A percentile compares a stretch with the other conserved stretches of the same genome.
phyloP scores from a whole-genome alignment of 345 rosid species.

The Camelina sativa region DNA sequence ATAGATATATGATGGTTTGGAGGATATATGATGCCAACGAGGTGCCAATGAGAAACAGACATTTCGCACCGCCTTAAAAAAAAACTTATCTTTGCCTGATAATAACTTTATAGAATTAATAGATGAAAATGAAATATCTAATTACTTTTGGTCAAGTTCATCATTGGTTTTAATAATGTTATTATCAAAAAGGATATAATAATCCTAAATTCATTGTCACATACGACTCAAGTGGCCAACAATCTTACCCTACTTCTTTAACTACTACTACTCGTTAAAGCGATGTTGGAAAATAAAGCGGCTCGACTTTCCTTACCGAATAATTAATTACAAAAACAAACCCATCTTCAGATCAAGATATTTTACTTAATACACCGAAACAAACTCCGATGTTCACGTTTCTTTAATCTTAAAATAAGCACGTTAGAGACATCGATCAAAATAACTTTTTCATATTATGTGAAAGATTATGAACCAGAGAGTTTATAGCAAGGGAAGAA shows the following conservation, averaged over 20 bases:
- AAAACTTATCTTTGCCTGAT: conserved; percentile 35
- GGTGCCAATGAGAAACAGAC: conserved; percentile 31
- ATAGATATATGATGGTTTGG: neutral
- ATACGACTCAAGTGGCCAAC: conserved; percentile 44
- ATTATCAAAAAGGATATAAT: conserved; percentile 35
- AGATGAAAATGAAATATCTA: conserved; percentile 31
- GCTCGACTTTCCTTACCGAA: conserved; percentile 41
- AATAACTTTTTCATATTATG: neutral
- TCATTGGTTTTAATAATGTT: conserved; percentile 28
- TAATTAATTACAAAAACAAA: conserved; percentile 4
- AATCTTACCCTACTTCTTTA: conserved; percentile 47
- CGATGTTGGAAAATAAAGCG: conserved; percentile 41
- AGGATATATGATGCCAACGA: conserved; percentile 22
- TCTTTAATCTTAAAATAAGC: conserved; percentile 11
- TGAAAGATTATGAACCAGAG: neutral
- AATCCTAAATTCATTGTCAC: conserved; percentile 35
- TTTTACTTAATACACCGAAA: conserved; percentile 10
- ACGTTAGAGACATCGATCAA: neutral
- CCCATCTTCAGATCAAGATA: conserved; percentile 7
- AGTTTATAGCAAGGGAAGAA: neutral
- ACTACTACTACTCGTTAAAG: conserved; percentile 42
- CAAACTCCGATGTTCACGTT: conserved; percentile 4
- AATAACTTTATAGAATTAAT: conserved; percentile 29
- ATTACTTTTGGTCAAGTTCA: conserved; percentile 30
- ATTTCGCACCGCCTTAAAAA: conserved; percentile 33